Conservation (phyloP, 2,329 filamentous ascomycete genomes). For the Cladosporium velox region DNA sequence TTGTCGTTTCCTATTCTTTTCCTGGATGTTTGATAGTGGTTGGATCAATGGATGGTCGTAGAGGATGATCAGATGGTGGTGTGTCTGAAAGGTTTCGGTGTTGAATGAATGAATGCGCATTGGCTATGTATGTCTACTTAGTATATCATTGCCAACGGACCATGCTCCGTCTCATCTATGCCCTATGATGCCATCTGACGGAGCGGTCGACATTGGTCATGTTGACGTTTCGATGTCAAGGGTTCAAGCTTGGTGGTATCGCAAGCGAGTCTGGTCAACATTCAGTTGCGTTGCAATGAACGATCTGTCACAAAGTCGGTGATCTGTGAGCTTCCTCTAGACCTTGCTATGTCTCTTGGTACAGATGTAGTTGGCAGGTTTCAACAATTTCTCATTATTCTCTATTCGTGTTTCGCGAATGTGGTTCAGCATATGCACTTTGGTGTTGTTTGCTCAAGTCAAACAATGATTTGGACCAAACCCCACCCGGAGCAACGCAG, state of each 20-base stretch:
- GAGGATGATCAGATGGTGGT: neutral
- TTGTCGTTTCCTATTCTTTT: neutral
- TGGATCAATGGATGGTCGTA: neutral
- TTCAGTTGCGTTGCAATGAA: neutral
- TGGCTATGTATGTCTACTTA: neutral
- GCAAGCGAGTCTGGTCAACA: neutral
- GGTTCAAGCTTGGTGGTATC: neutral
- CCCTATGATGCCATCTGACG: neutral
- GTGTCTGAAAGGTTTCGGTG: neutral
- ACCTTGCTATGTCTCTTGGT: neutral
- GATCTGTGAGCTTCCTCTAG: neutral
- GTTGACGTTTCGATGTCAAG: constrained; percentile 10
- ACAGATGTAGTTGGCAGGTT: neutral
- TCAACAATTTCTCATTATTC: too few relatives aligned
- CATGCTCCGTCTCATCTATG: neutral
- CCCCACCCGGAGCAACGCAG: neutral
- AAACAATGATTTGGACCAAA: neutral
- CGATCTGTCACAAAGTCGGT: neutral
- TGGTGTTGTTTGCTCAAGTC: neutral
- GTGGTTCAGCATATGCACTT: neutral
- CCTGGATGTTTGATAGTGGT: neutral
- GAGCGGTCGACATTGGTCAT: neutral
- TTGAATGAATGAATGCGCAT: neutral
- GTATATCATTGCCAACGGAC: neutral
- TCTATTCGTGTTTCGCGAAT: too few relatives aligned